Base-by-base conservation (phyloP, 257 asterid species). In the Ocimum tenuiflorum region DNA sequence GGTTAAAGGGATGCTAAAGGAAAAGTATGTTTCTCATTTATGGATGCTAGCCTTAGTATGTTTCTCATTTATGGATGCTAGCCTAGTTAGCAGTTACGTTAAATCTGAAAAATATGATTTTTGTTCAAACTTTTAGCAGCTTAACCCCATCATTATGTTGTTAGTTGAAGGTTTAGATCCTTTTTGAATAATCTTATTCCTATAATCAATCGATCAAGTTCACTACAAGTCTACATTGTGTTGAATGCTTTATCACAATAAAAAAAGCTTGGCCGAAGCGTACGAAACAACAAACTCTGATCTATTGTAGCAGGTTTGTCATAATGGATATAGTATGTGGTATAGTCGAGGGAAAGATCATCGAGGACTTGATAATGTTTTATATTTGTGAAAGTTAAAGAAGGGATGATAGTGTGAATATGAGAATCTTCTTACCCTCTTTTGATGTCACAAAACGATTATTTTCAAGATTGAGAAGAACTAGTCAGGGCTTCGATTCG, bases 1-100 rank as follows among this genome's bases (percentile, higher is more conserved):
- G 97, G 98, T 75, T 96, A 89, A 73, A 82, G 96, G 81, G 97
- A 89, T 75, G 80, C 95, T 63, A 91, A 97, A 11, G 98, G 97
- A 77, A 92, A 77, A 97, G 98, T 92, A 47, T 22, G 77, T 53
- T 3, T 31, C 3, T 0, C 36, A 31, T 31, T 31, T 5, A 7
- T 27, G 48, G 33, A 31, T 6, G 54, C 33, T 51, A 23, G 7
- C n/a, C n/a, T n/a, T n/a, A n/a, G n/a, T n/a, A n/a, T n/a, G n/a
- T n/a, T 31, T 31, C 3, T 0, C 36, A 31, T 31, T 31, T 5
- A 7, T 27, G 48, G 33, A 31, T 6, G 54, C 33, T 51, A 23
- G 7, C n/a, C n/a, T n/a, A n/a, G 0, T 11, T 39, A 38, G 15
- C 68, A n/a, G n/a, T n/a, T 29, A 42, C 39, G 8, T 38, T 46